Conservation (phyloP, 306 rosid species). For the Ammopiptanthus mongolicus region DNA sequence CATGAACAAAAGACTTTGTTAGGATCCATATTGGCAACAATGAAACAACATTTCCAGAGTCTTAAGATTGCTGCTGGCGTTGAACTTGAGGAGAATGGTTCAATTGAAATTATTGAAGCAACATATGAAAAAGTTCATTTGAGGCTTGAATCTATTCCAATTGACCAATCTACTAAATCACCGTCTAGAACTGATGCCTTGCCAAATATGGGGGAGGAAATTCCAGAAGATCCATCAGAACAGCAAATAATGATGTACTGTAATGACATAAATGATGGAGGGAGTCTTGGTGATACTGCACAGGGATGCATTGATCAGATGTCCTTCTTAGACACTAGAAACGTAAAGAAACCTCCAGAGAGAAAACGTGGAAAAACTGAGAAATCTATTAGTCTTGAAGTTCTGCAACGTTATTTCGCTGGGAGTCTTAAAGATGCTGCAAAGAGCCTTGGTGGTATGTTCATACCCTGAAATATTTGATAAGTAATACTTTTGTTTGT, state of each 20-base stretch:
- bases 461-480: not conserved
- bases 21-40: slow-evolving; percentile 67
- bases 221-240: slow-evolving; percentile 33
- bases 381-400: slow-evolving; percentile 88
- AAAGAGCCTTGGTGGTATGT: slow-evolving; percentile 91
- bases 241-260: slow-evolving; percentile 28
- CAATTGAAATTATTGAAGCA: slow-evolving; percentile 65
- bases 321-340: slow-evolving; percentile 43
- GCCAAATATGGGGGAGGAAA: slow-evolving; percentile 40
- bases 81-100: slow-evolving; percentile 51
- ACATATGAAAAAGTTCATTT: slow-evolving; percentile 40
- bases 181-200: slow-evolving; percentile 30
- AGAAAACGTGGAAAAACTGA: slow-evolving; percentile 93
- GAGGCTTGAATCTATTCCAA: slow-evolving; percentile 47
- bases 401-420: slow-evolving; percentile 81
- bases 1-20: slow-evolving; percentile 53
- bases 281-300: slow-evolving; percentile 17
- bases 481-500: not conserved
- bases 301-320: slow-evolving; percentile 32
- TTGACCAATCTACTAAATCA: slow-evolving; percentile 33
- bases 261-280: slow-evolving; percentile 33
- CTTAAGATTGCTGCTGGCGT: slow-evolving; percentile 79
- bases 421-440: slow-evolving; percentile 99
- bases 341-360: slow-evolving; percentile 50
- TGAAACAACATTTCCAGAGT: slow-evolving; percentile 74